Percentiles rank a stretch among this genome's conserved stretches.
These are phyloP conservation scores for Colletotrichum nymphaeae DNA, from an alignment of 2,329 filamentous ascomycete species.

Conservation along the genomic window DNA sequence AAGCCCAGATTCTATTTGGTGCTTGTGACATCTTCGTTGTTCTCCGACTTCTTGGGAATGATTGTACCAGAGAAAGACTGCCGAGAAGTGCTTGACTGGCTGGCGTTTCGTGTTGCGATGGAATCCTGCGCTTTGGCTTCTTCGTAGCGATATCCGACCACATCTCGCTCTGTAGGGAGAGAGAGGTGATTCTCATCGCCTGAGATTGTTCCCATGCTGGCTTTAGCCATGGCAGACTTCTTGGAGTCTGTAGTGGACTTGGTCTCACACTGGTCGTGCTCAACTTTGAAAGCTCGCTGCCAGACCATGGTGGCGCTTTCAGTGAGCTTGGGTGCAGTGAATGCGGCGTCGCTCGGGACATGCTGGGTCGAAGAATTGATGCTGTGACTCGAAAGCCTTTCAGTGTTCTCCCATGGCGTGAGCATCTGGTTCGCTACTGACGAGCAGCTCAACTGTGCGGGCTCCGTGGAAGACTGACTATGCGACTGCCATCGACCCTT, in stretches of 20 bases:
- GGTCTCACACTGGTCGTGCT: conserved; percentile 33
- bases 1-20: conserved; percentile 17
- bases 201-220: conserved; percentile 15
- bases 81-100: conserved; percentile 10
- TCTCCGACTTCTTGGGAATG: not conserved
- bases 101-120: not conserved
- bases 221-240: conserved; percentile 13
- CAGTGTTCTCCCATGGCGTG: conserved; percentile 23
- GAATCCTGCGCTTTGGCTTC: not conserved
- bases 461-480: conserved; percentile 22
- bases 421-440: not conserved
- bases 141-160: not conserved
- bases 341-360: not conserved
- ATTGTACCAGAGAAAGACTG: conserved; percentile 3
- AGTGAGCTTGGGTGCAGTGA: conserved; percentile 28
- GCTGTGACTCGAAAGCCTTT: conserved; percentile 36
- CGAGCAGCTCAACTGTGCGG: not conserved
- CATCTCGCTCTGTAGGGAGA: not conserved
- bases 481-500: conserved; percentile 20
- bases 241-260: not conserved
- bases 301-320: conserved; percentile 43
- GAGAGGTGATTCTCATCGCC: conserved; percentile 28
- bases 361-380: conserved; percentile 32
- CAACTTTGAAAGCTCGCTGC: conserved; percentile 42
- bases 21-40: not conserved